Conservation (phyloP, 2,329 filamentous ascomycete genomes). For the Sporothrix pseudoabietina region DNA sequence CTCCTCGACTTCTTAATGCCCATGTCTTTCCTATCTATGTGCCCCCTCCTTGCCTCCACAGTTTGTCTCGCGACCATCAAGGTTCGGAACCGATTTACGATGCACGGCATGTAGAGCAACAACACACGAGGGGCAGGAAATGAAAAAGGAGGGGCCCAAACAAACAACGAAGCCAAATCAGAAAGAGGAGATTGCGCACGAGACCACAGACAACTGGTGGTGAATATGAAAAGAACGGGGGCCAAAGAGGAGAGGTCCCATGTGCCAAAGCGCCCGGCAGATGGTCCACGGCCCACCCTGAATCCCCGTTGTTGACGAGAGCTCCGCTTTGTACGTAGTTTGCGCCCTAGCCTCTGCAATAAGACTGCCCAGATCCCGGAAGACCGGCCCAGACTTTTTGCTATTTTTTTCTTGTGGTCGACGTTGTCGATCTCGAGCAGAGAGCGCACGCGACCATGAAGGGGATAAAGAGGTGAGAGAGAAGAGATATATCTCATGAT, state of each 20-base stretch:
- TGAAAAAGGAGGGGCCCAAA: neutral
- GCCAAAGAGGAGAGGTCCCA: neutral
- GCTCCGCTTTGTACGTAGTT: neutral
- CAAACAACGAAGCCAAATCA: slow-evolving; percentile 1
- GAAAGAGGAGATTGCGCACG: slow-evolving; percentile 23
- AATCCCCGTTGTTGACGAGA: neutral
- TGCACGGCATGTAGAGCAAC: neutral
- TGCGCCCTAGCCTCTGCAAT: neutral
- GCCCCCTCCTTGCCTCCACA: neutral
- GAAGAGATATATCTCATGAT: neutral
- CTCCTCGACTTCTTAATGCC: too few relatives aligned
- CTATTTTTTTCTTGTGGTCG: neutral
- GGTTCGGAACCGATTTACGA: slow-evolving; percentile 2
- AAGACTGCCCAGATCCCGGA: neutral
- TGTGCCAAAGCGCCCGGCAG: neutral
- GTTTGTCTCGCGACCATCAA: slow-evolving; percentile 13
- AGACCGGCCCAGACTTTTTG: neutral
- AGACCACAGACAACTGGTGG: slow-evolving; percentile 18
- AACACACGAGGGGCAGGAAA: neutral
- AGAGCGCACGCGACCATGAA: neutral
- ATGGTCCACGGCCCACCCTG: slow-evolving; percentile 5
- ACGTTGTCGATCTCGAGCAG: neutral
- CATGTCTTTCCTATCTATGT: neutral
- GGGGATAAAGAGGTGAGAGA: neutral
- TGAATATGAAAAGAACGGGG: neutral